These are phyloP conservation scores for Lodderomyces theae DNA, from an alignment of 1,139 yeast genomes.

Conservation along the genomic window DNA sequence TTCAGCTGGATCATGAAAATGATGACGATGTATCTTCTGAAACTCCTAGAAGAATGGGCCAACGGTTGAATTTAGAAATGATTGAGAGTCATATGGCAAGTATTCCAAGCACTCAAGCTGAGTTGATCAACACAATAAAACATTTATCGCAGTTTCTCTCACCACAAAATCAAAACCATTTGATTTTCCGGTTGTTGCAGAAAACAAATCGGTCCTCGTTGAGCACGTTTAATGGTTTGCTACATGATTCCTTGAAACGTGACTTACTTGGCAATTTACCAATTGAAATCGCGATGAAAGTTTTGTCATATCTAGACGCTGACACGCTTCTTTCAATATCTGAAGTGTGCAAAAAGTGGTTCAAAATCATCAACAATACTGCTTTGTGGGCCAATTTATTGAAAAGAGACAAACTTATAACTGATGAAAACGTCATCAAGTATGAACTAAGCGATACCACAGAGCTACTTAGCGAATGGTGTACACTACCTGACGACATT, in stretches of 20 bases:
- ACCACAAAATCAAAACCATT: constrained; percentile 38
- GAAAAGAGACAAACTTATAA: constrained; percentile 52
- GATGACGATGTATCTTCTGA: constrained; percentile 1
- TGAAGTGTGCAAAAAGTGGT: constrained; percentile 72
- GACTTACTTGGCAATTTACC: constrained; percentile 76
- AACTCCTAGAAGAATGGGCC: constrained; percentile 1
- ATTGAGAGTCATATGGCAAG: constrained; percentile 25
- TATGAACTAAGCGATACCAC: constrained; percentile 29
- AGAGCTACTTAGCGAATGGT: constrained; percentile 35
- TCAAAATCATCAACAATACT: constrained; percentile 55
- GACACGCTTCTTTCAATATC: constrained; percentile 60
- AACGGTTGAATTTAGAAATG: constrained; percentile 2
- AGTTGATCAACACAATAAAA: constrained; percentile 36
- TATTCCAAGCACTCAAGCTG: constrained; percentile 40
- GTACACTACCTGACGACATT: constrained; percentile 17
- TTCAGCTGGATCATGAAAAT: constrained; percentile 28
- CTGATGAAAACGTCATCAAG: constrained; percentile 34
- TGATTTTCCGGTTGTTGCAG: constrained; percentile 64
- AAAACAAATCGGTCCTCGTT: constrained; percentile 65
- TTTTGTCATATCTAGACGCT: constrained; percentile 67
- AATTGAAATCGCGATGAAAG: constrained; percentile 65
- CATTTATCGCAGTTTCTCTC: constrained; percentile 36
- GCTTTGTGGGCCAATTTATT: constrained; percentile 59
- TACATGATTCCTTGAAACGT: constrained; percentile 62
- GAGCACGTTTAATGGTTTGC: constrained; percentile 60